Percentiles rank a stretch among this genome's conserved stretches.
Conservation (phyloP, 2,329 filamentous ascomycete genomes). For the Ophiostoma populinum region DNA sequence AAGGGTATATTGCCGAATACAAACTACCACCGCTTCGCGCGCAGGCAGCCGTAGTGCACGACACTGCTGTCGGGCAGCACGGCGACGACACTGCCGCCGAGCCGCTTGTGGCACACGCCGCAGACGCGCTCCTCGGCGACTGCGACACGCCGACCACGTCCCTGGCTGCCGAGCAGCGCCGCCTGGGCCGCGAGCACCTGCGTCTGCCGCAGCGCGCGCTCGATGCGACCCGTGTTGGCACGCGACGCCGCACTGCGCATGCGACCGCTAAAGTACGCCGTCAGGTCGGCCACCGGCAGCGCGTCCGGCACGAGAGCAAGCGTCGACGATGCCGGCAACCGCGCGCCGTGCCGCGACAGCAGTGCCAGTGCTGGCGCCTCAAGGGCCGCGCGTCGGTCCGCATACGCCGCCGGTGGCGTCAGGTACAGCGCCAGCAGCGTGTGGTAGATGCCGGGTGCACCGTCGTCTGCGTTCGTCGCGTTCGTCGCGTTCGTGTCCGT, state of each 20-base stretch:
- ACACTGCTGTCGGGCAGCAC: slow-evolving; percentile 72
- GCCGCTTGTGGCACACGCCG: slow-evolving; percentile 79
- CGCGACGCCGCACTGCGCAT: slow-evolving; percentile 69
- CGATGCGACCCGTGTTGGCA: slow-evolving; percentile 68
- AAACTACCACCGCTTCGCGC: not conserved
- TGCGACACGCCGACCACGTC: slow-evolving; percentile 41
- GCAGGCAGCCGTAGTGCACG: slow-evolving; percentile 65
- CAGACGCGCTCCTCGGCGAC: slow-evolving; percentile 82
- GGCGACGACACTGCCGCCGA: slow-evolving; percentile 81
- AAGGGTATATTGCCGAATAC: not conserved
- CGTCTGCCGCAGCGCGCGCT: slow-evolving; percentile 59
- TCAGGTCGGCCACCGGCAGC: slow-evolving; percentile 62
- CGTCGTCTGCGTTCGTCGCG: too few species aligned
- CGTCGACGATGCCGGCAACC: slow-evolving; percentile 74
- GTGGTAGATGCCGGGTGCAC: slow-evolving; percentile 56
- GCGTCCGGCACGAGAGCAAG: slow-evolving; percentile 69
- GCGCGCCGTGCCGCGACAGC: slow-evolving; percentile 81
- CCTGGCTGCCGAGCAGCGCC: slow-evolving; percentile 38
- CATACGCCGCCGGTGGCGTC: too few species aligned
- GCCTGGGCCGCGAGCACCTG: slow-evolving; percentile 65
- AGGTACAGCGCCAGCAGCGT: slow-evolving; percentile 81
- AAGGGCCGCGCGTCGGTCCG: slow-evolving; percentile 34
- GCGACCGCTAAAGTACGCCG: slow-evolving; percentile 80
- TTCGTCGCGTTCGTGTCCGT: too few species aligned
- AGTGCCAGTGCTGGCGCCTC: slow-evolving; percentile 69